Base-by-base conservation (phyloP, 495 filamentous ascomycete genomes). In the Xylaria bambusicola region DNA sequence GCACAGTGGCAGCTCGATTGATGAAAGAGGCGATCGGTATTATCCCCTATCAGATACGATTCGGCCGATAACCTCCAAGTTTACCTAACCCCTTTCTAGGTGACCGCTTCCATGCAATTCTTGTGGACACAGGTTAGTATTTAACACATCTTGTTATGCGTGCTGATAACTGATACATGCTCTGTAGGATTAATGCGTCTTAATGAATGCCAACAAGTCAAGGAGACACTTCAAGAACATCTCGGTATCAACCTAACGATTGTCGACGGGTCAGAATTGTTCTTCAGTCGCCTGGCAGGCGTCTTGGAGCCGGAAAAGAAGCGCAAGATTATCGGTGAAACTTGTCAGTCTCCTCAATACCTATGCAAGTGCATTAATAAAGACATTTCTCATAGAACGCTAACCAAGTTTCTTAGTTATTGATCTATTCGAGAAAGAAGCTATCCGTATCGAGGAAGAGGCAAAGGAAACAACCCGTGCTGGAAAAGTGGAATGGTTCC, bases 171-270 rank as follows among this genome's bases (percentile, higher is more conserved):
- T 60, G 35, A 66, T 17, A 6, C 29, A 40, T 50, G 12, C 12
- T 13, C 10, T 48, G 17, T 31, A 59, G 56, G 56, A 4, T 52
- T 92, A 51, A 88, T 98, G 85, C 85, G 94, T 38, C 78, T 93
- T 36, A 85, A 95, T 63, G 94, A 98, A 74, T 92, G 88, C 62
- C 75, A 86, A 62, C 75, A 82, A 62, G 94, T 97, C 36, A 82
- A 95, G 65, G 75, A 92, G 71, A 88, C 84, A 0, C 80, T 98
- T 17, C 79, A 79, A 0, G 68, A 92, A 67, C 83, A 92, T 40
- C 80, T 98, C 0, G 90, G 91, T 13, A 96, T 98, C 67, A 91
- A 96, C 70, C 78, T 98, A 13, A 96, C 90, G 0, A 88, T 98
- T 44, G 83, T 94, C 5, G 89, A 98, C 66, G 93, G 87, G 10